These are phyloP conservation scores for Lathyrus aphaca DNA, from an alignment of 306 rosid species.

Conservation along the genomic window DNA sequence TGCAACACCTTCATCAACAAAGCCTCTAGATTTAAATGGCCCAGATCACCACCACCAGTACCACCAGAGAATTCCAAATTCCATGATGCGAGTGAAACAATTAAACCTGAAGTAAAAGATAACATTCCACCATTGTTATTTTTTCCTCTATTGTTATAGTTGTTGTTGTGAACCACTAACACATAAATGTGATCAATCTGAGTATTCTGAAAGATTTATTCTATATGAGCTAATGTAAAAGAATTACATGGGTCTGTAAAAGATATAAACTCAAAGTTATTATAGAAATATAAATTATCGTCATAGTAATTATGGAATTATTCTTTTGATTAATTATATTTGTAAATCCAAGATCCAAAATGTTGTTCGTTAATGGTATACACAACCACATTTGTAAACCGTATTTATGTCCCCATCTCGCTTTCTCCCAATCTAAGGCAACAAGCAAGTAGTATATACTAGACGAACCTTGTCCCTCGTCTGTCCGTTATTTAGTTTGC, in stretches of 20 bases:
- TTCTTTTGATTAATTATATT: conserved; percentile 62
- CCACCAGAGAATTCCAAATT: conserved; percentile 38
- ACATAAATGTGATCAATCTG: conserved; percentile 56
- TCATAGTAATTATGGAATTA: conserved; percentile 77
- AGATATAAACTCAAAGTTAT: conserved; percentile 51
- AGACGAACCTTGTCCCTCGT: too few species aligned
- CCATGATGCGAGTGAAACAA: conserved; percentile 52
- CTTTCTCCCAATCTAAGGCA: conserved; percentile 64
- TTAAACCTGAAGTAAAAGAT: conserved; percentile 79
- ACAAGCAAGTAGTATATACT: not conserved
- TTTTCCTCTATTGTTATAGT: conserved; percentile 54
- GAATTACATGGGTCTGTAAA: conserved; percentile 55
- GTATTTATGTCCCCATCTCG: conserved; percentile 59
- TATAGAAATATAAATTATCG: conserved; percentile 68
- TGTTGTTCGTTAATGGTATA: conserved; percentile 72
- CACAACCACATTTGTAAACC: conserved; percentile 77
- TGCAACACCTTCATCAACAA: too few species aligned
- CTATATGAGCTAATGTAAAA: conserved; percentile 45
- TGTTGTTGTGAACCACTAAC: conserved; percentile 36
- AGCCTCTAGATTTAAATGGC: too few species aligned
- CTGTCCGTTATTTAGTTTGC: too few species aligned
- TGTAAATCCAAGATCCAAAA: conserved; percentile 81
- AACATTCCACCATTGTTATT: conserved; percentile 84
- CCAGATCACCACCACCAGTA: too few species aligned
- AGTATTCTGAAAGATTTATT: conserved; percentile 65